Evolutionary conservation across 106 monocot species (phyloP).

Genomic region (Vanilla planifolia): DNA sequence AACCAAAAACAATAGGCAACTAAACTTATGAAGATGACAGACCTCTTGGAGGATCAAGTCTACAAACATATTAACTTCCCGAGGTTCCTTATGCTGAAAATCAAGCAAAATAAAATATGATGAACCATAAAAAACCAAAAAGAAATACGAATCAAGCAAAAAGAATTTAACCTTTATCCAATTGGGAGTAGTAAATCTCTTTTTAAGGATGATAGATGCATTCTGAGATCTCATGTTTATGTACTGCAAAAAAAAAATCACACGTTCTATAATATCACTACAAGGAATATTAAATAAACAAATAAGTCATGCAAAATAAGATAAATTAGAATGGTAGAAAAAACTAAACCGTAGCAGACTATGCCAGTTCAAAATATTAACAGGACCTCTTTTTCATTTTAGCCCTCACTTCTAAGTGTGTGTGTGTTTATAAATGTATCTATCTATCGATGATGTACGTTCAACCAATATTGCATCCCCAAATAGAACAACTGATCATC

Average conservation of each 20-base stretch:
- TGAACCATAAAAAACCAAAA: slow-evolving; percentile 2
- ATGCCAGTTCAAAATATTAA: too few relatives aligned
- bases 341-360: too few relatives aligned
- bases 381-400: too few relatives aligned
- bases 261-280: too few relatives aligned
- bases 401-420: too few relatives aligned
- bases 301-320: too few relatives aligned
- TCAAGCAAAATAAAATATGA: slow-evolving; percentile 11
- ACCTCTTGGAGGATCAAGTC: slow-evolving; percentile 96
- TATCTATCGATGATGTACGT: too few relatives aligned
- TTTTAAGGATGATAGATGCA: slow-evolving; percentile 68
- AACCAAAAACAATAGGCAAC: background rate
- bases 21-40: background rate
- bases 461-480: too few relatives aligned
- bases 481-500: too few relatives aligned
- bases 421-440: too few relatives aligned
- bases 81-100: slow-evolving; percentile 93
- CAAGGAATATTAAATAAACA: too few relatives aligned
- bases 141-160: background rate
- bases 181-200: slow-evolving; percentile 88
- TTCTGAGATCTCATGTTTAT: slow-evolving; percentile 90
- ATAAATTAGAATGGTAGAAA: too few relatives aligned
- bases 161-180: slow-evolving; percentile 74
- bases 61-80: slow-evolving; percentile 99
- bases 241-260: slow-evolving; percentile 53